Base-by-base conservation (phyloP, 192 early-diverging fungal genomes). In the Coemansia sp. region DNA sequence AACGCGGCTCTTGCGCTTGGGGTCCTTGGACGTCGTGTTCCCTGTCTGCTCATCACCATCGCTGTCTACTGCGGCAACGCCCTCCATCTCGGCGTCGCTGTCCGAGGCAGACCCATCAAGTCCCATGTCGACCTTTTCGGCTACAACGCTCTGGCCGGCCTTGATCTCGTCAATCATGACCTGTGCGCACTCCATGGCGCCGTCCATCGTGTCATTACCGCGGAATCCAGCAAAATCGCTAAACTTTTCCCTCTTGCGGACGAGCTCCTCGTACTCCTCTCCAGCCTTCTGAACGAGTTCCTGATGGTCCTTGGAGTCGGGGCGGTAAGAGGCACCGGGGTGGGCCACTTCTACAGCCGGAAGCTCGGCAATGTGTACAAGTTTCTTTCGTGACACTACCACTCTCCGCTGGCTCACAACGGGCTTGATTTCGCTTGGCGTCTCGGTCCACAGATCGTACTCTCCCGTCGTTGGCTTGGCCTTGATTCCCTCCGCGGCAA, bases 291-390 rank as follows among this genome's bases (percentile, higher is more conserved):
- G 66, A 40, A 93, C 62, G 39, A 91, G 70, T 54, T 81, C 78
- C 73, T 94, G 89, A 84, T 97, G 95, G 45, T 93, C 92, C 56
- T 86, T 80, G 68, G 89, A 85, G 13, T 85, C 83, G 8, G 97
- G 97, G 59, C 94, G 93, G 79, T 99, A 99, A 16, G 95, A 97
- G 1, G 92, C 86, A 48, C 97, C 97, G 2, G 92, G 88, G 61
- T 95, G 90, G 27, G 91, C 86, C 41, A 91, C 76, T 36, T 88
- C 81, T 3, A 98, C 89, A 4, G 92, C 92, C 0, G 90, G 87
- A 17, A 90, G 62, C 13, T 29, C 54, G 13, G 62, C 67, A 63
- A 75, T 9, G 11, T 84, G 69, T 34, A 39, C 51, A 41, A 76
- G 57, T 66, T 67, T 77, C 21, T 73, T 57, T 27, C 68, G 48